Conservation (phyloP, 2,329 filamentous ascomycete species). For the Scytalidium sp. region DNA sequence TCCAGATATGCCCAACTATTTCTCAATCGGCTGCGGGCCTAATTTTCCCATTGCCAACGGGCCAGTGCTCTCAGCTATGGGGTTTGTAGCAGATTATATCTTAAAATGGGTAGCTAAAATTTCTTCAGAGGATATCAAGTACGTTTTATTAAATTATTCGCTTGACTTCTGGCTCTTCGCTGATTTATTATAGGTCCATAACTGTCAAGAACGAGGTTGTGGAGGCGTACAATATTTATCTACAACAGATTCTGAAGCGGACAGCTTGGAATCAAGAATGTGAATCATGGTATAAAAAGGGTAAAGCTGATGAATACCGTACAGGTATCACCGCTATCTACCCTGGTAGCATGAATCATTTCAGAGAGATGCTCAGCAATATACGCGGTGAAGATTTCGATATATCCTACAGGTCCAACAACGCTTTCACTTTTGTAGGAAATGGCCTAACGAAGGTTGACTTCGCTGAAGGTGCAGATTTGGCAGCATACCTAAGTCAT, state of each 20-base stretch:
- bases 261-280: conserved; percentile 42
- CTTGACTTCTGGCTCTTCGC: too few species aligned
- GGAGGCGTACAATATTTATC: conserved; percentile 46
- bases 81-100: conserved; percentile 30
- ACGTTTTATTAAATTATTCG: conserved; percentile 29
- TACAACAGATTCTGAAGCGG: conserved; percentile 46
- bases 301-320: conserved; percentile 1
- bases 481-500: not conserved
- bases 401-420: conserved; percentile 38
- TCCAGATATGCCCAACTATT: conserved; percentile 22
- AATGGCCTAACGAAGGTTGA: not conserved
- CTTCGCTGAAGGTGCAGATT: too few species aligned
- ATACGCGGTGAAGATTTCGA: conserved; percentile 46
- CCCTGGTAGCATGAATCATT: conserved; percentile 1
- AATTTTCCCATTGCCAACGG: conserved; percentile 21
- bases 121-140: conserved; percentile 25
- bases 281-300: conserved; percentile 1
- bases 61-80: conserved; percentile 19
- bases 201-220: conserved; percentile 39
- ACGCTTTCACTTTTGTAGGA: conserved; percentile 45
- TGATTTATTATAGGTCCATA: not conserved
- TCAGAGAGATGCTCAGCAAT: conserved; percentile 15
- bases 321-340: conserved; percentile 1
- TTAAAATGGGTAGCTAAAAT: conserved; percentile 27
- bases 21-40: conserved; percentile 19